A percentile compares a stretch with the other conserved stretches of the same genome.
These are phyloP conservation scores for Fragilaria radians DNA, from an alignment of 108 stramenopile species.

Conservation along the genomic window DNA sequence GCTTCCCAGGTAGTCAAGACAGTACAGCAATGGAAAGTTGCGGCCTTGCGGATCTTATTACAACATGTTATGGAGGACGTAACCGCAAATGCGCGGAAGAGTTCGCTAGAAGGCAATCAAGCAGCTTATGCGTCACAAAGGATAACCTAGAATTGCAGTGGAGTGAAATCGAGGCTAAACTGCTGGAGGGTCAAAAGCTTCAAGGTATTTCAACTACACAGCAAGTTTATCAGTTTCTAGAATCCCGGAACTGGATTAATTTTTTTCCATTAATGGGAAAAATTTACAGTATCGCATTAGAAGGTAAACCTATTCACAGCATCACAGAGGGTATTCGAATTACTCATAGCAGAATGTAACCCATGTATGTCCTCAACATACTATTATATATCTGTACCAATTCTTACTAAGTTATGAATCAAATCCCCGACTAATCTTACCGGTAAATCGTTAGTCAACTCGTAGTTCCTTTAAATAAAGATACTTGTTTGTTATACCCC, in stretches of 20 bases:
- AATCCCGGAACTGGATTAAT: constrained; percentile 35
- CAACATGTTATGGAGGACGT: constrained; percentile 95
- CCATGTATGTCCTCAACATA: too few relatives aligned
- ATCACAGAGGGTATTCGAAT: constrained; percentile 66
- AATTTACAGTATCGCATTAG: constrained; percentile 83
- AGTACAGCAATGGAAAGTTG: constrained; percentile 89
- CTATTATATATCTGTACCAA: too few relatives aligned
- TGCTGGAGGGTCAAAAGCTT: constrained; percentile 91
- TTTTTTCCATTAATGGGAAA: constrained; percentile 82
- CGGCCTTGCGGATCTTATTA: constrained; percentile 96
- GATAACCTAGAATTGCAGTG: constrained; percentile 47
- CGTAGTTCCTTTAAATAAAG: too few relatives aligned
- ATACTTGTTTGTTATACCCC: too few relatives aligned
- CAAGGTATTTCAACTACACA: constrained; percentile 85
- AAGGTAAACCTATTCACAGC: constrained; percentile 38
- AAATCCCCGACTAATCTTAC: too few relatives aligned
- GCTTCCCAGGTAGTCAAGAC: constrained; percentile 68
- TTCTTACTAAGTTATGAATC: too few relatives aligned
- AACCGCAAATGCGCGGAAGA: constrained; percentile 93
- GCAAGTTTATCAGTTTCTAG: constrained; percentile 76
- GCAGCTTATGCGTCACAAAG: constrained; percentile 8
- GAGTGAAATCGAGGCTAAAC: constrained; percentile 67
- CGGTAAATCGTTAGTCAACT: too few relatives aligned
- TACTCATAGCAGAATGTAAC: background rate
- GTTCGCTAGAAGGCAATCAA: constrained; percentile 50